Percentiles rank a stretch among this genome's conserved stretches.
These are phyloP conservation scores for Blastocladiella emersonii DNA, from an alignment of 371 early-diverging fungal genomes.

Conservation along the genomic window DNA sequence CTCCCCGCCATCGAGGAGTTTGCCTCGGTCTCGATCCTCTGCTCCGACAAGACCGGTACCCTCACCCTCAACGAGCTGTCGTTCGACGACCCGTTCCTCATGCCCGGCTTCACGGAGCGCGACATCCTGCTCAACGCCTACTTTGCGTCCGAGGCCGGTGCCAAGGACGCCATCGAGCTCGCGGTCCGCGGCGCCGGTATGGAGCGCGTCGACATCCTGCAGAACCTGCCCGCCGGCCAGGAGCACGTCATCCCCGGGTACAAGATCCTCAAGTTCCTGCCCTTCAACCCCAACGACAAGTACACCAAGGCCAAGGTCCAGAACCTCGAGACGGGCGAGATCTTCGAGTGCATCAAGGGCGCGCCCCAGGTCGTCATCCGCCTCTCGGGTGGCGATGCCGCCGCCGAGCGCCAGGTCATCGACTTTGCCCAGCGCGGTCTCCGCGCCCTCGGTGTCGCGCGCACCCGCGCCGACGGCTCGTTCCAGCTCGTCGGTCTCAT, in stretches of 20 bases:
- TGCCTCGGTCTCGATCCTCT: constrained; percentile 84
- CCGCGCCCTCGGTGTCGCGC: constrained; percentile 83
- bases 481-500: constrained; percentile 41
- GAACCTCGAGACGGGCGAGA: constrained; percentile 41
- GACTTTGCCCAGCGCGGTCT: constrained; percentile 72
- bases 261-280: constrained; percentile 68
- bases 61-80: constrained; percentile 81
- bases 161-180: constrained; percentile 80
- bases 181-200: constrained; percentile 73
- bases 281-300: constrained; percentile 84
- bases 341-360: constrained; percentile 81
- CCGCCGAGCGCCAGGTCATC: constrained; percentile 60
- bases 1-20: constrained; percentile 89
- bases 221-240: constrained; percentile 34
- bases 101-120: constrained; percentile 49
- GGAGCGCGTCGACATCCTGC: constrained; percentile 51
- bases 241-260: constrained; percentile 59
- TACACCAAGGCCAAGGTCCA: constrained; percentile 76
- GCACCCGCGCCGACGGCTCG: constrained; percentile 43
- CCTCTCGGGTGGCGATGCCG: constrained; percentile 62
- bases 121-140: constrained; percentile 74
- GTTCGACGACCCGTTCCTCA: constrained; percentile 67
- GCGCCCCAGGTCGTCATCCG: constrained; percentile 83
- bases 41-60: constrained; percentile 95
- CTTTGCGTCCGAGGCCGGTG: constrained; percentile 77